Base-by-base conservation (phyloP, 1,284 basidiomycete species). In the Naganishia liquefaciens region DNA sequence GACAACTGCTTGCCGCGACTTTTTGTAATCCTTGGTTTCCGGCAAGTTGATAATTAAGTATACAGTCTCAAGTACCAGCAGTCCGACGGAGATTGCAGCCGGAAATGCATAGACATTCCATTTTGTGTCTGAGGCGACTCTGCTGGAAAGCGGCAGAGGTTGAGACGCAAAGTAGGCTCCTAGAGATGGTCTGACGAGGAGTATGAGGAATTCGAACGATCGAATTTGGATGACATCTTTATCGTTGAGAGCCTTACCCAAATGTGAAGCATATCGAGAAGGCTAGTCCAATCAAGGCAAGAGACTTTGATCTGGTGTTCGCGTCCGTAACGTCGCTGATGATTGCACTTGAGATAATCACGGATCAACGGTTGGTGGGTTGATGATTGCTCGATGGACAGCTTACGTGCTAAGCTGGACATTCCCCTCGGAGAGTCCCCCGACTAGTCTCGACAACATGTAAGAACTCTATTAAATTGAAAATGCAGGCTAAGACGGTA, bases 281-380 rank as follows among this genome's bases (percentile, higher is more conserved):
- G 1, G 93, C 93, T 61, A 95, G 90, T 19, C 93, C 93, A 53
- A 96, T 88, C 68, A 93, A 84, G 0, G 93, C 89, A n/a, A 96
- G 85, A 7, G 89, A 87, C 74, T 85, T 88, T 5, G 90, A 88
- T 27, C 92, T 86, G 53, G 87, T 88, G 17, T 83, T 83, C 3
- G 88, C 83, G 0, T 87, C 84, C 0, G 91, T 89, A 40, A 95
- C 85, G 75, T 96, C 93, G 23, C 91, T 90, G 37, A 96, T 85
- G 71, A 92, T 92, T 6, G 92, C 91, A 70, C 90, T 92, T 70
- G 28, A 39, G 3, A 25, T n/a, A 5, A 62, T 25, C 25, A 49
- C 27, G 40, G 19, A n/a, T 55, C 13, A n/a, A 63, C 42, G 37
- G 3, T 53, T 21, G 21, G 37, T 25, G 27, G 21, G 25, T 23